Base-by-base conservation (phyloP, 306 rosid genomes). In the Castanea mollissima region DNA sequence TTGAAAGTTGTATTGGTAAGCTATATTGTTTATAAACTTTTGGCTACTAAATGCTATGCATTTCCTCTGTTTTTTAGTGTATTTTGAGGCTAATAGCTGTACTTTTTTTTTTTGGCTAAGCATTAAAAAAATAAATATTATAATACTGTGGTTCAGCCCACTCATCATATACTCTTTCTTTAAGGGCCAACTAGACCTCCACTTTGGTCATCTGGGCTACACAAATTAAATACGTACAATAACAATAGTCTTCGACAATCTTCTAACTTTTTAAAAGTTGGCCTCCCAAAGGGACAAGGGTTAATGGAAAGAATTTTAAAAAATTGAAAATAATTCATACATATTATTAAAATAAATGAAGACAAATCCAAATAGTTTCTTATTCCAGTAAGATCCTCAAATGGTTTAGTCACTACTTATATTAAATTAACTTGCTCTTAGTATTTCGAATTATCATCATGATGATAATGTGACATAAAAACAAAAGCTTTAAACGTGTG, bases 141-240 rank as follows among this genome's bases (percentile, higher is more conserved):
- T 65, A 79, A 76, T 76, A 74, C 41, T 34, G 57, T 71, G 75
- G 58, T 60, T 77, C 72, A 65, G 65, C 55, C 78, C 79, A 87
- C 86, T 78, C 80, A 69, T 69, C 23, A 54, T 21, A 74, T 49
- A 23, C 58, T 55, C 73, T 81, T 78, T 57, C 67, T 77, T 83
- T 63, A 79, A 76, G 76, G 69, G 82, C 91, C 97, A 88, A 88
- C 89, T 75, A 87, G 91, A 88, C 69, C 87, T 88, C 97, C 97
- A 92, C 90, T 88, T 75, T 76, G 76, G 71, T 80, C 82, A 57
- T 74, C 75, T 81, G 78, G 59, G 77, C 73, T 79, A 82, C 79
- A 72, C 83, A 1, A 25, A 25, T 25, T 2, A 79, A 57, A 74
- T 59, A 52, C 69, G 76, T 82, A 67, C 80, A 49, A 75, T 74